Evolutionary conservation across 2,329 filamentous ascomycete genomes (phyloP), one percentile per base, ranked within the genome.

Genomic region (Acephala macrosclerotiorum): DNA sequence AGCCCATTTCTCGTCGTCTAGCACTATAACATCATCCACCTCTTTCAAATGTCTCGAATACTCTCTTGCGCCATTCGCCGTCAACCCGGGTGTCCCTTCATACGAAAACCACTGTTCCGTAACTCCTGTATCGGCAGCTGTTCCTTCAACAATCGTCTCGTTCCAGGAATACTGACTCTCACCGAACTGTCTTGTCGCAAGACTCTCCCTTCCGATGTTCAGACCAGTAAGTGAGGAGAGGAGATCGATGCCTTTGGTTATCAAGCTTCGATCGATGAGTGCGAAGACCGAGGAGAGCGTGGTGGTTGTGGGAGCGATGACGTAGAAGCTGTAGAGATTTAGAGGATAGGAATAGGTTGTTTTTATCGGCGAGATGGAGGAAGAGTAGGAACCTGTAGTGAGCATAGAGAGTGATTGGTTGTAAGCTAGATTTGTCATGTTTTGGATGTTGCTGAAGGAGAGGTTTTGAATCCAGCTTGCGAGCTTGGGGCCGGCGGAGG

Each of bases 101-200:
- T 71, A 76, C 14, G 76, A 76, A 36, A 74, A 72, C 73, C 75
- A 77, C 3, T 72, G 66, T 57, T 75, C 73, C 2, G 74, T 72
- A 33, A 72, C 63, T 64, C 75, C 73, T 2, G 71, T 73, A 47
- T 76, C 75, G 0, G 72, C 25, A 33, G 66, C 64, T n/a, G 72
- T 75, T 3, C 75, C 75, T 57, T 74, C 72, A 14, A 76, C 74
- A 49, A 77, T 76, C 9, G 75, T 76, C 16, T 71, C 66, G 42
- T 76, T 77, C 75, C 75, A 76, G 60, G 73, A 73, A 61, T 77
- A 77, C 45, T 68, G 69, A 14, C 75, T 76, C n/a, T 73, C 74
- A 22, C 74, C 74, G 36, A 73, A 75, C 67, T 77, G 75, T 55
- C 75, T 71, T 2, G 74, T 75, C 1, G 25, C 45, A 11, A 58